Base-by-base conservation (phyloP, 139 green algal genomes). In the Picochlorum costavermella region DNA sequence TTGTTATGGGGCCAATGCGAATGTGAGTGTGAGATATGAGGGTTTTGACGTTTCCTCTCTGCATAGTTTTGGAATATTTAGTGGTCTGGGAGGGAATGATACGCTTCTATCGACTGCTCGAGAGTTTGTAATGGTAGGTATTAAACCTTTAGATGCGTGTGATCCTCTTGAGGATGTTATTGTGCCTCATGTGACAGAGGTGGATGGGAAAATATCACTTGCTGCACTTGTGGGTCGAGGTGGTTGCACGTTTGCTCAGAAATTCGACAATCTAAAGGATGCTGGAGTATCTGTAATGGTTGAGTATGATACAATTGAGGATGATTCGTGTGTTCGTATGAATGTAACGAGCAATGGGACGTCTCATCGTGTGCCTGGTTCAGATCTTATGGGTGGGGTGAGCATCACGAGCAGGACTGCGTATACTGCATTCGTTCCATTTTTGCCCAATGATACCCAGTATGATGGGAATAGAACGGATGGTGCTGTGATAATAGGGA, bases 211-310 rank as follows among this genome's bases (percentile, higher is more conserved):
- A 20, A 53, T 53, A 11, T 53, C 46, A 53, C 46, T 53, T 40
- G 72, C 69, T 6, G 71, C 79, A 9, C 50, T 92, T 14, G 85
- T 86, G 36, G 14, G 69, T 30, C 75, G 83, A 3, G 84, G 84
- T 50, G 36, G 65, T 65, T 92, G 85, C 65, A 71, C 50, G 11
- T 92, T 92, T 63, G 40, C 62, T 0, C 67, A 77, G 16, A 92
- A 92, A 64, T 83, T 78, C 1, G 6, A 6, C 10, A 50, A 64
- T n/a, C 58, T 84, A 30, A 56, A 85, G 50, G 49, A 37, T 3
- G 77, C 84, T 13, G 75, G 77, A 5, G 79, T 57, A 29, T 46
- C 23, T 9, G 67, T 64, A 40, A 82, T 89, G 78, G 37, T 92
- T 17, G 50, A 91, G 26, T 83, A 71, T 48, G 29, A 60, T 50